phyloP scores from a whole-genome alignment of 2,329 filamentous ascomycete genomes.

The Nothophaeocryptopus gaeumannii region DNA sequence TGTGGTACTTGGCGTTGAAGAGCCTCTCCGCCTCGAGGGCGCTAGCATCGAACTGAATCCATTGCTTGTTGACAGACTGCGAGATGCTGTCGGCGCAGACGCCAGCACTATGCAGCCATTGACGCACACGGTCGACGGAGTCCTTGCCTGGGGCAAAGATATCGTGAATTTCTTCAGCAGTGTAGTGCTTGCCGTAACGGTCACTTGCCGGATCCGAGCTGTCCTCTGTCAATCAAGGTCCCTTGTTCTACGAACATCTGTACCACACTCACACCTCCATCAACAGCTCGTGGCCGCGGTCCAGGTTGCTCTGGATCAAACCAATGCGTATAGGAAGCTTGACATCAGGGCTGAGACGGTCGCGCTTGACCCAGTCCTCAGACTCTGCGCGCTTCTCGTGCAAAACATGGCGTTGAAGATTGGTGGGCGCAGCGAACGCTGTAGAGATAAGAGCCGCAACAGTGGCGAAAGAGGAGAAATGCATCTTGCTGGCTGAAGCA shows the following conservation, averaged over 20 bases:
- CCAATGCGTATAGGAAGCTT: slow-evolving; percentile 31
- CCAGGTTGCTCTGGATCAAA: slow-evolving; percentile 20
- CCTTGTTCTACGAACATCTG: neutral
- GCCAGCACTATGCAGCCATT: slow-evolving; percentile 39
- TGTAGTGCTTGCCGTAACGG: slow-evolving; percentile 43
- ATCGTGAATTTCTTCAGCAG: slow-evolving; percentile 39
- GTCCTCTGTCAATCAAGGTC: neutral
- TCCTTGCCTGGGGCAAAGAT: slow-evolving; percentile 40
- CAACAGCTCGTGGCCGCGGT: slow-evolving; percentile 21
- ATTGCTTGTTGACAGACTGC: slow-evolving; percentile 36
- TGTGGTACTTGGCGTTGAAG: slow-evolving; percentile 53
- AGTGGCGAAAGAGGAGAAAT: slow-evolving; percentile 18
- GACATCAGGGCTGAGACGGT: slow-evolving; percentile 29
- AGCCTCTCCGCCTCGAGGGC: slow-evolving; percentile 40
- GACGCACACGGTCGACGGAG: slow-evolving; percentile 36
- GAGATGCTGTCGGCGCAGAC: slow-evolving; percentile 34
- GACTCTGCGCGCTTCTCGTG: slow-evolving; percentile 42
- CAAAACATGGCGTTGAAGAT: slow-evolving; percentile 37
- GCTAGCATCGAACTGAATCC: slow-evolving; percentile 44
- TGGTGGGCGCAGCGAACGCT: slow-evolving; percentile 18
- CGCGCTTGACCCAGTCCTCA: slow-evolving; percentile 40
- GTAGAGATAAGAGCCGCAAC: slow-evolving; percentile 14
- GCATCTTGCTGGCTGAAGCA: slow-evolving; percentile 14
- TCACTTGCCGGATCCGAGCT: slow-evolving; percentile 22
- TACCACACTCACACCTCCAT: slow-evolving; percentile 17